Evolutionary conservation across 192 early-diverging fungal genomes (phyloP), one percentile per base, ranked within the genome.

Genomic region (Cladochytrium replicatum): DNA sequence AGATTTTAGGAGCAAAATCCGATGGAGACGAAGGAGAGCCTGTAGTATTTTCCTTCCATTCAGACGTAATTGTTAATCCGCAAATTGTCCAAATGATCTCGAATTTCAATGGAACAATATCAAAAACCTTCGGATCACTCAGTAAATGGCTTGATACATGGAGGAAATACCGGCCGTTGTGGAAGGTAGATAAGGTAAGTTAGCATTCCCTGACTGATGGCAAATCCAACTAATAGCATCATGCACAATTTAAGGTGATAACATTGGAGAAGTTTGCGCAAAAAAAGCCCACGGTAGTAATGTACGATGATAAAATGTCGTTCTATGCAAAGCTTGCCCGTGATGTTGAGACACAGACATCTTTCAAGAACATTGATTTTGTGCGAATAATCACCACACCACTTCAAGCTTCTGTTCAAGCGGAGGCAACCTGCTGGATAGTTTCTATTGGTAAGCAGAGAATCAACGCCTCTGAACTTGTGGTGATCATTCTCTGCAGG

Each of bases 231-330:
- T 63, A 48, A 9, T 57, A n/a, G 3, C 19, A 15, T 37, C 28
- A 15, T 51, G 42, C 4, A 50, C 58, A 3, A 25, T 31, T 41
- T 1, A 27, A 71, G 68, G 72, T 67, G 8, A 67, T 76, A 11
- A 80, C 78, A 2, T 53, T 80, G 29, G 78, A 80, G 55, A 80
- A 80, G 52, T 80, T 80, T 66, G 74, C 78, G 1, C 67, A 76
- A 24, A 80, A 80, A 47, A 80, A 78, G 47, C 75, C 78, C 7
- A 64, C 65, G 6, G 66, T 74, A 11, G 57, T 71, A 6, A 55
- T 49, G 32, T 80, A 75, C 48, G 78, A 80, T 46, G 70, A 74
- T 13, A 78, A 78, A 62, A 58, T 80, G 6, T 58, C 59, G 11
- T 80, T 77, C 43, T 80, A 80, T 50, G 58, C 69, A 9, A 80